Base-by-base conservation (phyloP, 306 rosid species). In the Canavalia ensiformis region DNA sequence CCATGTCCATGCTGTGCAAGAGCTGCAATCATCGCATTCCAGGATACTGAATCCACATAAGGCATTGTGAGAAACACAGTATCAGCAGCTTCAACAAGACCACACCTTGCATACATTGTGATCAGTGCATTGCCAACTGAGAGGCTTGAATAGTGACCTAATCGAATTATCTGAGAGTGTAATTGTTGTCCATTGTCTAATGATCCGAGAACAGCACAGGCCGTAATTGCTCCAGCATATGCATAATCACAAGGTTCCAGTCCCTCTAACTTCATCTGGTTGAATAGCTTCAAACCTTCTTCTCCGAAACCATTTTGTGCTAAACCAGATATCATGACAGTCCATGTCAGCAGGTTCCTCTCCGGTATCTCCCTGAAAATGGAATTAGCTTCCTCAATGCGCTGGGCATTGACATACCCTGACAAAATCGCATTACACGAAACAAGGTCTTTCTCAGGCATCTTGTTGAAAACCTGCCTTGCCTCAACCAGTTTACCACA, bases 21-120 rank as follows among this genome's bases (percentile, higher is more conserved):
- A 72, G 89, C 91, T 59, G 91, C 87, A 76, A 88, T 88, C 91
- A 88, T 88, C 79, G 91, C 88, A 75, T 88, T 88, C 91, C 91
- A 88, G 10, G 91, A 88, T 47, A 88, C 84, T 12, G 89, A 85
- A 83, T 88, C 91, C n/a, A 88, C 83, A 47, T 68, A 88, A 0
- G 91, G 84, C 91, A 88, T 85, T 45, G 89, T 82, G 54, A 88
- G 77, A 83, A 88, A 88, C 84, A 88, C 84, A 7, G 50, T 68
- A 72, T 82, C 69, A 12, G 91, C 88, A 31, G 73, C 80, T 46
- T 85, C 91, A 82, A 82, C 87, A 85, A 88, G 72, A 75, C 91
- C 91, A 62, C 91, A 88, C 78, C 86, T 83, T 13, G 87, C 81
- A 8, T 88, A 88, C 91, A 88, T 88, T n/a, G 91, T 88, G 59